Conservation (phyloP, 164 flowering plant species). For the Annona squamosa region DNA sequence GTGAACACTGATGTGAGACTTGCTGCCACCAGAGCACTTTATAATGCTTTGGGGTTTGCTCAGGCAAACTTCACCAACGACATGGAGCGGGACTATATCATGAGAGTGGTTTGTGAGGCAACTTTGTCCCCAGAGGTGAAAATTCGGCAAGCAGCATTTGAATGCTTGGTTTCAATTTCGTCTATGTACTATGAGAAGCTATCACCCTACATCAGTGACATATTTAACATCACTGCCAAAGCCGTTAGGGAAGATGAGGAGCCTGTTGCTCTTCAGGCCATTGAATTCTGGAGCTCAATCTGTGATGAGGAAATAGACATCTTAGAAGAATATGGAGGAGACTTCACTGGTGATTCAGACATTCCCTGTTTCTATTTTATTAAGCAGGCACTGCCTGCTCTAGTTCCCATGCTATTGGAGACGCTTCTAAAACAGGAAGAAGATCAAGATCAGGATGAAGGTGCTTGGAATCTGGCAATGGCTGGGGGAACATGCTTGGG, state of each 20-base stretch:
- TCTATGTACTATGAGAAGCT: slow-evolving; percentile 59
- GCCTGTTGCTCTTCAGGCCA: slow-evolving; percentile 62
- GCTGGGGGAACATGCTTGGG: slow-evolving; percentile 71
- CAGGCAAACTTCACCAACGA: slow-evolving; percentile 57
- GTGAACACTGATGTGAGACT: slow-evolving; percentile 50
- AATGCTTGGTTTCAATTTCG: slow-evolving; percentile 61
- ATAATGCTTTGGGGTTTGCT: slow-evolving; percentile 61
- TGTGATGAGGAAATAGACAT: slow-evolving; percentile 65
- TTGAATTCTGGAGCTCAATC: slow-evolving; percentile 65
- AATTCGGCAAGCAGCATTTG: slow-evolving; percentile 64
- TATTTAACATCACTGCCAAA: slow-evolving; percentile 53
- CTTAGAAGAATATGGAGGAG: slow-evolving; percentile 53
- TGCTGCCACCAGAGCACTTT: slow-evolving; percentile 53
- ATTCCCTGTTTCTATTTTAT: slow-evolving; percentile 54
- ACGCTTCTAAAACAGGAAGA: slow-evolving; percentile 64
- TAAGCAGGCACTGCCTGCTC: slow-evolving; percentile 60
- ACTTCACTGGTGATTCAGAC: slow-evolving; percentile 51
- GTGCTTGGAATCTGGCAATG: slow-evolving; percentile 69
- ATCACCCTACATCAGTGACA: slow-evolving; percentile 48
- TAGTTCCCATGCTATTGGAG: slow-evolving; percentile 56
- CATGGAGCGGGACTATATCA: slow-evolving; percentile 63
- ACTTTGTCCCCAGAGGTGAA: slow-evolving; percentile 47
- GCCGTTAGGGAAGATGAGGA: slow-evolving; percentile 63
- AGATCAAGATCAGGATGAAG: slow-evolving; percentile 65
- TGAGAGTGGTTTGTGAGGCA: slow-evolving; percentile 71